Conservation (phyloP, 108 stramenopile species). For the Pseudonitzschia multiseries region DNA sequence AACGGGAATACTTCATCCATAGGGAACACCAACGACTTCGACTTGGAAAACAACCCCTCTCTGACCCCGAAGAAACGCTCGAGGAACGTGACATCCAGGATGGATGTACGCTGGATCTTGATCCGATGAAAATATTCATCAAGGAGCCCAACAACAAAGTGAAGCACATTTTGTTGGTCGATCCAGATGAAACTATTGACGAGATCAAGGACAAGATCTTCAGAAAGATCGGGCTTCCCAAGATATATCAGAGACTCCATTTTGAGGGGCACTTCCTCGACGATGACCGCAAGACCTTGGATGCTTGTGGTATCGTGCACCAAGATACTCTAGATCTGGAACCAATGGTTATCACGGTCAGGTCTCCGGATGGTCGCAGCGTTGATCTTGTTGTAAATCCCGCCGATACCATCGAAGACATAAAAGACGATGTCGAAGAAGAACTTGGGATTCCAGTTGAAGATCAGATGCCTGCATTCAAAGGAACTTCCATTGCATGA, state of each 20-base stretch:
- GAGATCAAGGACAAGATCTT: slow-evolving; percentile 33
- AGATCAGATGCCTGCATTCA: slow-evolving; percentile 19
- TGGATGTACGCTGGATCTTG: slow-evolving; percentile 18
- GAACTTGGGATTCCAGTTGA: slow-evolving; percentile 20
- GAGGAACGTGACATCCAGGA: slow-evolving; percentile 24
- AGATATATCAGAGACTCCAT: slow-evolving; percentile 7
- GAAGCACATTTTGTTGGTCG: slow-evolving; percentile 13
- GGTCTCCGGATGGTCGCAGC: slow-evolving; percentile 23
- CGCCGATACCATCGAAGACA: slow-evolving; percentile 23
- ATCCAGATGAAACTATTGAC: slow-evolving; percentile 9
- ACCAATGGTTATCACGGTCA: slow-evolving; percentile 30
- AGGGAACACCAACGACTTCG: slow-evolving; percentile 28
- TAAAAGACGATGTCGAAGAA: slow-evolving; percentile 24
- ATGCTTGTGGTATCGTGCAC: slow-evolving; percentile 20
- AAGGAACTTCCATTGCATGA: slow-evolving; percentile 31
- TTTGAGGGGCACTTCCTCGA: slow-evolving; percentile 14
- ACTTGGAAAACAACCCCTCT: slow-evolving; percentile 1
- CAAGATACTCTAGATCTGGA: slow-evolving; percentile 20
- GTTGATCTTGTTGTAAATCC: slow-evolving; percentile 21
- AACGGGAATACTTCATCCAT: slow-evolving; percentile 31
- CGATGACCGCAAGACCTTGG: slow-evolving; percentile 18
- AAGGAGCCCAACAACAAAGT: slow-evolving; percentile 14
- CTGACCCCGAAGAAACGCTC: slow-evolving; percentile 17
- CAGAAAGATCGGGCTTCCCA: slow-evolving; percentile 20
- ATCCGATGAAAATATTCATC: slow-evolving; percentile 34